These are phyloP conservation scores for Setaria viridis DNA, from an alignment of 202 grass and related monocot species.

Conservation along the genomic window DNA sequence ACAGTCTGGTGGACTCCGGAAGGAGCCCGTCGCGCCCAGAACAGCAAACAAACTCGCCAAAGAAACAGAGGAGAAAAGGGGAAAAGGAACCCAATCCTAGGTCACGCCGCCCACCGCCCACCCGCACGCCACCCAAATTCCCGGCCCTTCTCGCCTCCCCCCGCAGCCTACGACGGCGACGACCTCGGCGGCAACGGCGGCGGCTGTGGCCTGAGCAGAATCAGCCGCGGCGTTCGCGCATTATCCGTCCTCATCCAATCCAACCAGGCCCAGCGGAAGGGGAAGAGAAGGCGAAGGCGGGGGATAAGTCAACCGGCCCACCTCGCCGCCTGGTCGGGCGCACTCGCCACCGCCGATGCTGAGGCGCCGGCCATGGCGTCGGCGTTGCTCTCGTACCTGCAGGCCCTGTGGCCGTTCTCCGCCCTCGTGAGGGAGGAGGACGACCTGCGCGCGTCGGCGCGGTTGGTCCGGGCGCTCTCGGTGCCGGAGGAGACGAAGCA, in stretches of 20 bases:
- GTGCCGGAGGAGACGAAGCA: constrained; percentile 87
- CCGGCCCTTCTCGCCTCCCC: constrained; percentile 28
- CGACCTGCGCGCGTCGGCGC: constrained; percentile 70
- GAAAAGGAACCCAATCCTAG: constrained; percentile 50
- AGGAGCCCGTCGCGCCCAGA: constrained; percentile 5
- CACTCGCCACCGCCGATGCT: constrained; percentile 46
- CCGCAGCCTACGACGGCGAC: constrained; percentile 27
- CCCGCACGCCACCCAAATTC: constrained; percentile 46
- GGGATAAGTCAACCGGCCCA: background rate
- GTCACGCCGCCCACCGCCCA: constrained; percentile 13
- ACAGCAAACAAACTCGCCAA: background rate
- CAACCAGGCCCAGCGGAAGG: background rate
- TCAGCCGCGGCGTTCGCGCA: background rate
- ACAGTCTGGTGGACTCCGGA: constrained; percentile 22
- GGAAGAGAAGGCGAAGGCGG: background rate
- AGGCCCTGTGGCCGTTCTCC: constrained; percentile 77
- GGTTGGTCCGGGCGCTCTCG: constrained; percentile 63
- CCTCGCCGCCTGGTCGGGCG: constrained; percentile 30
- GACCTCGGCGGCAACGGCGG: background rate
- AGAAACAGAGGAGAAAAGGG: background rate
- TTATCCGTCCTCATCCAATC: background rate
- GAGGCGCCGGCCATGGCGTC: constrained; percentile 64
- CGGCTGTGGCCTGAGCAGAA: constrained; percentile 3
- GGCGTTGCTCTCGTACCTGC: constrained; percentile 64
- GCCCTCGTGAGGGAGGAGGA: constrained; percentile 63